Base-by-base conservation (phyloP, 768 basidiomycete genomes). In the Psilocybe tampanensis region DNA sequence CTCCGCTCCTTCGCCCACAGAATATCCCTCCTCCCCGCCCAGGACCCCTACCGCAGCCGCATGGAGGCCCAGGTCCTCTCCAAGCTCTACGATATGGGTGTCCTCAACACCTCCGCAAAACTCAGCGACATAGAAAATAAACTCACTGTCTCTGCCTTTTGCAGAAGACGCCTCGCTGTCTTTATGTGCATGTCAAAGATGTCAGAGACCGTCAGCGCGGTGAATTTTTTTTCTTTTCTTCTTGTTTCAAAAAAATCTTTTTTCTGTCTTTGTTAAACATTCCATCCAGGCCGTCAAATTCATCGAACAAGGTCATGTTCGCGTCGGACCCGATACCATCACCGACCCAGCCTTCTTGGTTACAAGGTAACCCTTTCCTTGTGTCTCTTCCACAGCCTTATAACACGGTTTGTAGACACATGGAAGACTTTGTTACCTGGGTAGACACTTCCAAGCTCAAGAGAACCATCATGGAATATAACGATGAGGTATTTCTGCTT, bases 341-440 rank as follows among this genome's bases (percentile, higher is more conserved):
- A 95, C 92, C 0, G 97, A 99, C 71, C 97, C 97, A 2, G 97
- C 95, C 1, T 97, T 88, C 76, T 81, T 99, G 50, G 94, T 99
- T 57, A 96, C 94, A 39, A 80, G 92, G 92, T 87, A 34, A 47
- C 21, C 11, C 8, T 44, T n/a, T 36, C 17, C 51, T 22, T 47
- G 23, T 15, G 43, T 26, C 36, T 41, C 33, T 23, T 49, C 53
- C 36, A 55, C 44, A 13, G 49, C 34, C 54, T 55, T 19, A 44
- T 47, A 26, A 58, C 36, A 29, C 13, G 43, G 49, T 22, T 22
- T 51, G 48, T n/a, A 92, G 96, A 65, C 91, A 94, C 63, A 95
- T 97, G 95, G 95, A 98, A 68, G 97, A 99, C 80, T 99, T 95
- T 74, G 94, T 98, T 44, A 99, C 97, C 33, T 99, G 97, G 97